These are phyloP conservation scores for Aspergillus steynii DNA, from an alignment of 495 filamentous ascomycete genomes.

Conservation along the genomic window DNA sequence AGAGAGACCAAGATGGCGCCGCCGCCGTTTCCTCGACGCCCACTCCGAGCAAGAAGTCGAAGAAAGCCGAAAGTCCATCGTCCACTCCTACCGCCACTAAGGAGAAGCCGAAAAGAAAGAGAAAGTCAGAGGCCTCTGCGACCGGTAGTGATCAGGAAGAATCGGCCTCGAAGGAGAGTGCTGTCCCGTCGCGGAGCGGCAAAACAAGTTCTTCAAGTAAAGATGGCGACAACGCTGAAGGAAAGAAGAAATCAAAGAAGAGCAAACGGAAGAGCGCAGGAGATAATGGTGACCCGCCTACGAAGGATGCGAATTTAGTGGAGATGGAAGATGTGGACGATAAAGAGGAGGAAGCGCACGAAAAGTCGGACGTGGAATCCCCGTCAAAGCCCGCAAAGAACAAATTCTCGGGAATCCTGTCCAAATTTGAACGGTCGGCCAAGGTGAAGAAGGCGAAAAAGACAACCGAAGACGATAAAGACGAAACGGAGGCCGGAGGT, in stretches of 20 bases:
- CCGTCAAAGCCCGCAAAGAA: conserved; percentile 24
- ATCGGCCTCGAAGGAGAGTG: conserved; percentile 29
- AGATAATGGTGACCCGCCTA: conserved; percentile 15
- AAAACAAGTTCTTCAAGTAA: conserved; percentile 26
- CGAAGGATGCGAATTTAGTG: conserved; percentile 23
- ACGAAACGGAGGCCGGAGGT: conserved; percentile 26
- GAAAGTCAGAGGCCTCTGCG: conserved; percentile 17
- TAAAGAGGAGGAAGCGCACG: neutral
- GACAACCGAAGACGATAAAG: conserved; percentile 20
- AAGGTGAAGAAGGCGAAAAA: conserved; percentile 36
- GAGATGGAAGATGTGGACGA: conserved; percentile 14
- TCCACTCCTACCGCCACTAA: conserved; percentile 13
- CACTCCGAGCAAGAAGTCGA: conserved; percentile 40
- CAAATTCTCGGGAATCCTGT: conserved; percentile 45
- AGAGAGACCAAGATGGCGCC: conserved; percentile 36
- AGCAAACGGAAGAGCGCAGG: conserved; percentile 28
- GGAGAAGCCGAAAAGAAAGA: conserved; percentile 29
- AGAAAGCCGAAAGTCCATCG: conserved; percentile 30
- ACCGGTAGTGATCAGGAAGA: conserved; percentile 23
- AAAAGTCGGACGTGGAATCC: conserved; percentile 2
- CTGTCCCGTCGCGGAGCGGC: conserved; percentile 29
- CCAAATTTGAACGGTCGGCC: conserved; percentile 47
- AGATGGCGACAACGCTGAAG: conserved; percentile 17
- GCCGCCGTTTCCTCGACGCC: conserved; percentile 30
- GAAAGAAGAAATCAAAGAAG: conserved; percentile 32